These are phyloP conservation scores for Colletotrichum australisinense DNA, from an alignment of 2,329 filamentous ascomycete species.

Conservation along the genomic window DNA sequence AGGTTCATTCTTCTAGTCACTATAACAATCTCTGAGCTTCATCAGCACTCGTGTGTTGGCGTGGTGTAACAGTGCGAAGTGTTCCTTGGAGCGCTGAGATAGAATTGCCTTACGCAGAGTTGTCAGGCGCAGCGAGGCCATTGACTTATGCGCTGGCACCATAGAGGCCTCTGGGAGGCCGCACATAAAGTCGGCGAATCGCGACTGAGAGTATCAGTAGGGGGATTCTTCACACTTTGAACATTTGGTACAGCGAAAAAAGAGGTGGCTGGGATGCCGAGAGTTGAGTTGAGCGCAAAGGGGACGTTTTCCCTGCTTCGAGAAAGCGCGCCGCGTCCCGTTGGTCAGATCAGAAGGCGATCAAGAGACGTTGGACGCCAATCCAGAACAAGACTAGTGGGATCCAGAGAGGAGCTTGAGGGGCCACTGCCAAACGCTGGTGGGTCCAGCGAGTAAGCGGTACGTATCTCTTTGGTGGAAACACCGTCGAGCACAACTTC, in stretches of 20 bases:
- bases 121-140: neutral
- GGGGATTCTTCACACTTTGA: neutral
- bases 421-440: slow-evolving; percentile 4
- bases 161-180: neutral
- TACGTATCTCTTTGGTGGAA: slow-evolving; percentile 1
- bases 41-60: neutral
- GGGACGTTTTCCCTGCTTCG: slow-evolving; percentile 31
- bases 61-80: neutral
- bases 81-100: neutral
- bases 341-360: slow-evolving; percentile 23
- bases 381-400: neutral
- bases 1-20: neutral
- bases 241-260: slow-evolving; percentile 4
- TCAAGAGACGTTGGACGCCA: slow-evolving; percentile 13
- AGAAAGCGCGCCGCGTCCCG: slow-evolving; percentile 26
- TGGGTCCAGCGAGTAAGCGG: neutral
- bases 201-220: neutral
- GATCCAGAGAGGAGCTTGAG: slow-evolving; percentile 5
- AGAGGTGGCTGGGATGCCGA: slow-evolving; percentile 41
- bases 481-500: slow-evolving; percentile 22
- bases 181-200: slow-evolving; percentile 11
- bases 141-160: slow-evolving; percentile 37
- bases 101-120: neutral
- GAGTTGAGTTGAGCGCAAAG: slow-evolving; percentile 2
- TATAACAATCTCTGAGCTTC: neutral